A percentile compares a stretch with the other conserved stretches of the same genome.
phyloP scores from a whole-genome alignment of 305 asterid genomes.

The Euphrasia arctica region DNA sequence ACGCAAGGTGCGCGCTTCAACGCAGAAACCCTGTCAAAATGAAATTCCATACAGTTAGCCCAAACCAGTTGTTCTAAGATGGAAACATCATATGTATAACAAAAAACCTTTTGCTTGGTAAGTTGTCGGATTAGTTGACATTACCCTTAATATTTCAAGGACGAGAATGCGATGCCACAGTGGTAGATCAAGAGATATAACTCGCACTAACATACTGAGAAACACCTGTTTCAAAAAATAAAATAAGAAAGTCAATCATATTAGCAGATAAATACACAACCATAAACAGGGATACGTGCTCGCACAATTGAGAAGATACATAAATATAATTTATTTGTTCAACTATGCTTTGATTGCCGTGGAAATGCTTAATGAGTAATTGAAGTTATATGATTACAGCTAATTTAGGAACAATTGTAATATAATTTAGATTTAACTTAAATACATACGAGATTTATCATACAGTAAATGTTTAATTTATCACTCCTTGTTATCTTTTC shows the following conservation, averaged over 20 bases:
- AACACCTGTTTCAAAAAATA: conserved; percentile 57
- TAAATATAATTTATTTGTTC: conserved; percentile 12
- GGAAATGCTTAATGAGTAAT: conserved; percentile 16
- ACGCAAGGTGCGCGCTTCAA: conserved; percentile 94
- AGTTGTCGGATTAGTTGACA: conserved; percentile 22
- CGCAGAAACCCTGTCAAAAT: conserved; percentile 83
- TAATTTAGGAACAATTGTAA: neutral
- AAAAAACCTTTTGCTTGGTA: conserved; percentile 19
- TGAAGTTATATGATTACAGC: conserved; percentile 6
- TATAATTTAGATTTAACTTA: neutral
- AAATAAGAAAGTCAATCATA: conserved; percentile 9
- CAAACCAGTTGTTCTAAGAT: conserved; percentile 21
- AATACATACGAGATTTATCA: neutral
- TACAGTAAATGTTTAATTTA: neutral
- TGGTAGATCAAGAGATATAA: conserved; percentile 88
- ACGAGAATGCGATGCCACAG: conserved; percentile 99
- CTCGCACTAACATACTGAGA: conserved; percentile 90
- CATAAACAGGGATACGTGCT: conserved; percentile 22
- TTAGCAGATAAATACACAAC: conserved; percentile 25
- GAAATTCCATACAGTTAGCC: conserved; percentile 29
- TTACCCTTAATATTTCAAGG: conserved; percentile 96
- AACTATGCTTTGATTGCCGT: conserved; percentile 1
- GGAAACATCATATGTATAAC: conserved; percentile 15
- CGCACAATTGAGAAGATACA: conserved; percentile 11
- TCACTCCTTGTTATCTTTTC: neutral